Percentiles rank a stretch among this genome's conserved stretches.
phyloP scores from a whole-genome alignment of 1,139 yeast genomes.

The Wickerhamomyces sp. region DNA sequence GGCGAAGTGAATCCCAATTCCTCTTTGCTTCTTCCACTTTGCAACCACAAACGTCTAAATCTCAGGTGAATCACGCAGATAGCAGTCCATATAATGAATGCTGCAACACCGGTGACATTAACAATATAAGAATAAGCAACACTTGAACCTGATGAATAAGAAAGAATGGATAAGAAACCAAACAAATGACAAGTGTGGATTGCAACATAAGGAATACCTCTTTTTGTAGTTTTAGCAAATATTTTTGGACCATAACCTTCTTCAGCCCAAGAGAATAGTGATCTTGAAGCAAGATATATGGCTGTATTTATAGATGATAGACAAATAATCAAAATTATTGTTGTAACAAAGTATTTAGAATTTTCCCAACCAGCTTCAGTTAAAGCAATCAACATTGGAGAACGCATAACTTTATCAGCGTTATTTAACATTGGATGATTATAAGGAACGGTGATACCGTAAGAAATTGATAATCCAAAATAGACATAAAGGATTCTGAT shows the following conservation, averaged over 20 bases:
- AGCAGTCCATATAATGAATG: conserved; percentile 78
- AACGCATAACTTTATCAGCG: conserved; percentile 41
- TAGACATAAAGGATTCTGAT: conserved; percentile 50
- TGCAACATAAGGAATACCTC: conserved; percentile 52
- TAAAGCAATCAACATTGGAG: conserved; percentile 73
- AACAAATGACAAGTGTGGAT: conserved; percentile 45
- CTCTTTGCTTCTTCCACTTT: conserved; percentile 38
- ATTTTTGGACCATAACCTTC: conserved; percentile 52
- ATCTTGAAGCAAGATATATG: conserved; percentile 57
- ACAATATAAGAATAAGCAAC: conserved; percentile 70
- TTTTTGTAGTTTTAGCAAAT: conserved; percentile 39
- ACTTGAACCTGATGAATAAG: conserved; percentile 42
- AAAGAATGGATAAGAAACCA: conserved; percentile 45
- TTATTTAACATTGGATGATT: conserved; percentile 8
- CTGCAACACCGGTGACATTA: conserved; percentile 77
- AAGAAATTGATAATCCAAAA: conserved; percentile 48
- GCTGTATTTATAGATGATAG: conserved; percentile 53
- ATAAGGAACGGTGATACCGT: conserved; percentile 37
- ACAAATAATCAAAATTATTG: conserved; percentile 43
- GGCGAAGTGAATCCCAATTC: conserved; percentile 7
- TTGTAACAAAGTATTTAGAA: conserved; percentile 34
- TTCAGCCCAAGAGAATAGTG: conserved; percentile 48
- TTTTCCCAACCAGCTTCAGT: conserved; percentile 33
- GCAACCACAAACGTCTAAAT: conserved; percentile 65
- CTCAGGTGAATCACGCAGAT: conserved; percentile 70